phyloP scores from a whole-genome alignment of 2,329 filamentous ascomycete species.

The Torrubiella hemipterigena region DNA sequence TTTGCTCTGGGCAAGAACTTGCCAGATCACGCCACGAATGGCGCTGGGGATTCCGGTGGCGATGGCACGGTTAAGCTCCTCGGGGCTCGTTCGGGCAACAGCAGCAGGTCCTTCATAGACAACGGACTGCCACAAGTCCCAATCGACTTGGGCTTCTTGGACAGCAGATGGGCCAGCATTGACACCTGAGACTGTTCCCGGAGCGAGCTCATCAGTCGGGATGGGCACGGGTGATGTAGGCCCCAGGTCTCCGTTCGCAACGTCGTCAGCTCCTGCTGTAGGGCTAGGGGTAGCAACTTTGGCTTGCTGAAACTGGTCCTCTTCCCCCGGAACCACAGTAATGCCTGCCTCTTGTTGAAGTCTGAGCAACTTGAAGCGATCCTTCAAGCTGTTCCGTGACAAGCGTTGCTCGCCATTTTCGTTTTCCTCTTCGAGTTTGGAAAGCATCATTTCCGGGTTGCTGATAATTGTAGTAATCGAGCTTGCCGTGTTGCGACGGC shows the following conservation, averaged over 20 bases:
- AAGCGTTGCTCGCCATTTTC: conserved; percentile 35
- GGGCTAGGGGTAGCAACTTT: conserved; percentile 10
- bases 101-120: conserved; percentile 90
- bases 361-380: conserved; percentile 67
- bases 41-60: conserved; percentile 87
- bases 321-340: conserved; percentile 37
- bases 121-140: conserved; percentile 95
- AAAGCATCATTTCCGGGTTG: conserved; percentile 69
- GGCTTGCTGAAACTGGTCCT: conserved; percentile 25
- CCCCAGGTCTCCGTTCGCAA: conserved; percentile 15
- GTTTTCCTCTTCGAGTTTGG: conserved; percentile 61
- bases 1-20: conserved; percentile 91
- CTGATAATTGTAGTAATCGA: conserved; percentile 69
- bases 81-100: conserved; percentile 74
- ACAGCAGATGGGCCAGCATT: conserved; percentile 62
- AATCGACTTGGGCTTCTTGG: conserved; percentile 72
- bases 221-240: conserved; percentile 36
- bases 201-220: conserved; percentile 61
- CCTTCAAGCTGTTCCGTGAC: conserved; percentile 55
- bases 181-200: conserved; percentile 75
- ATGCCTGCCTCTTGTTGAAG: conserved; percentile 61
- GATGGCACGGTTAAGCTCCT: conserved; percentile 83
- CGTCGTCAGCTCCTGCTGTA: conserved; percentile 13
- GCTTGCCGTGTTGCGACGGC: conserved; percentile 60
- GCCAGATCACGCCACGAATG: conserved; percentile 97